Base-by-base conservation (phyloP, 2,329 filamentous ascomycete species). In the Talaromyces funiculosus region DNA sequence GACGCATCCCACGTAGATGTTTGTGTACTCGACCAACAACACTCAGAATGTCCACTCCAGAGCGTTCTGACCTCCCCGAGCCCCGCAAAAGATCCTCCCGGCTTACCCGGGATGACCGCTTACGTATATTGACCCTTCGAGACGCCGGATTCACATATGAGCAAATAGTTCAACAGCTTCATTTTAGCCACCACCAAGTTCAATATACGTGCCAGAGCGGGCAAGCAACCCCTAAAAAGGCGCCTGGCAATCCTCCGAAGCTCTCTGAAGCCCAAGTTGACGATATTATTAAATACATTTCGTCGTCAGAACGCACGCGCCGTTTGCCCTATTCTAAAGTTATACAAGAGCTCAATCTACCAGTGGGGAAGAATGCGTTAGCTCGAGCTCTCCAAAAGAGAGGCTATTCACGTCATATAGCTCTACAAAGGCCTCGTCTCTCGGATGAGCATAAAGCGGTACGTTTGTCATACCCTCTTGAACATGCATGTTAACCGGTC, bases 31-130 rank as follows among this genome's bases (percentile, higher is more conserved):
- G n/a, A n/a, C n/a, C n/a, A n/a, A n/a, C n/a, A n/a, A n/a, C n/a
- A n/a, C n/a, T n/a, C n/a, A n/a, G n/a, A 33, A 33, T 33, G 31
- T 7, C 31, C 6, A 33, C 31, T 10, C 31, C 31, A 6, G 31
- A 33, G 31, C 31, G 8, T 2, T 10, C 31, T 33, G 12, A 33
- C 5, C 18, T 16, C 16, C 26, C 38, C 31, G 2, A 57, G 5
- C 7, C 55, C n/a, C n/a, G n/a, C n/a, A n/a, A 45, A 57, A 47
- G 40, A 24, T 6, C 37, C 4, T 47, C 40, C 10, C 6, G 31
- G 2, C 40, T 57, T 35, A 6, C 22, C n/a, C 47, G 55, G n/a
- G 16, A 81, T 78, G 22, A 82, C 79, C 57, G 80, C 66, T 58
- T 66, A 26, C 58, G 54, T 18, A 45, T 66, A 9, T 31, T 65